Conservation (phyloP, 768 basidiomycete genomes). For the Ramaria sp. region DNA sequence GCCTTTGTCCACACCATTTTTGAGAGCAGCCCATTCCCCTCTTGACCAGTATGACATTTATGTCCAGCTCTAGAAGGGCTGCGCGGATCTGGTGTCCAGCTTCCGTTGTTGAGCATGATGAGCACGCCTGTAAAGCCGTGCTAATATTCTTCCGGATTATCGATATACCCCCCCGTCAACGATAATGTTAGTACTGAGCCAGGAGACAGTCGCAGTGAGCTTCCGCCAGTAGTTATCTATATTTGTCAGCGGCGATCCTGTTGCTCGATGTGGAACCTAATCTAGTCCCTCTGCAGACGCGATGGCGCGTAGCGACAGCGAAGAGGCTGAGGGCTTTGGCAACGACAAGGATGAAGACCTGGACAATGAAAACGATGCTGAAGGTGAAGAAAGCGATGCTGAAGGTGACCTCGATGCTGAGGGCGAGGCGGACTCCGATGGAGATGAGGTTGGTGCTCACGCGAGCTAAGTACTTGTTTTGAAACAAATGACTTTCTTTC, state of each 20-base stretch:
- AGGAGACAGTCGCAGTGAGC: too few relatives aligned
- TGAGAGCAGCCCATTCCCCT: too few relatives aligned
- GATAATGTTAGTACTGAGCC: too few relatives aligned
- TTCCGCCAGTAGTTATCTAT: too few relatives aligned
- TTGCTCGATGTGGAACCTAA: conserved; percentile 5
- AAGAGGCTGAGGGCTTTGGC: conserved; percentile 31
- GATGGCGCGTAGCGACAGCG: conserved; percentile 52
- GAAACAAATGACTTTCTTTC: conserved; percentile 1
- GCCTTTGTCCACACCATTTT: too few relatives aligned
- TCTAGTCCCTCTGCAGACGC: conserved; percentile 6
- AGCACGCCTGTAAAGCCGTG: too few relatives aligned
- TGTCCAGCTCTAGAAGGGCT: too few relatives aligned
- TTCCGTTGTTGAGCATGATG: too few relatives aligned
- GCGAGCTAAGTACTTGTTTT: conserved; percentile 4
- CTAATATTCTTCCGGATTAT: too few relatives aligned
- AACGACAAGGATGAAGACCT: conserved; percentile 36
- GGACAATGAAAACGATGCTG: conserved; percentile 47
- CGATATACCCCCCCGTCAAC: too few relatives aligned
- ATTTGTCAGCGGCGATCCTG: conserved; percentile 8
- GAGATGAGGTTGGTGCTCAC: conserved; percentile 51
- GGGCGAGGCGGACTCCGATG: conserved; percentile 46
- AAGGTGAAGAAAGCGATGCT: conserved; percentile 45
- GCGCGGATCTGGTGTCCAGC: too few relatives aligned
- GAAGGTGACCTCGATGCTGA: conserved; percentile 37
- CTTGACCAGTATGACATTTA: too few relatives aligned